These are phyloP conservation scores for Phytopythium sindhum DNA, from an alignment of 352 stramenopile species.

Conservation along the genomic window DNA sequence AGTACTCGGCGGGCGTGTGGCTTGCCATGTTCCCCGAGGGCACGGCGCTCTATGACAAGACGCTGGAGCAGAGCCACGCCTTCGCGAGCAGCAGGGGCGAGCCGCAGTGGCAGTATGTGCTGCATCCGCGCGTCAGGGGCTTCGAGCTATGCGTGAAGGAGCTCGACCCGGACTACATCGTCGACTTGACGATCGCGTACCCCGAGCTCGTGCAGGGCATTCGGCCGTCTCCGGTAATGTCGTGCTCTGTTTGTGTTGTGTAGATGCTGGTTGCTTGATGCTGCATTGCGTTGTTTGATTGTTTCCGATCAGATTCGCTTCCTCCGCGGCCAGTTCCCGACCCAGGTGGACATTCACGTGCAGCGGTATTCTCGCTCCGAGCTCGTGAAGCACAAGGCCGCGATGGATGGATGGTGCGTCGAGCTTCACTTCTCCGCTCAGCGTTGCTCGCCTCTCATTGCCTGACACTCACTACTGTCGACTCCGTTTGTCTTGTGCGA, in stretches of 20 bases:
- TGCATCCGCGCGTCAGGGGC: conserved; percentile 60
- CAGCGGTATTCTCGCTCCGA: conserved; percentile 45
- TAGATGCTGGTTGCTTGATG: background rate
- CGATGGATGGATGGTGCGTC: conserved; percentile 51
- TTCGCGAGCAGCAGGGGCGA: conserved; percentile 47
- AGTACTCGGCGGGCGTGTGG: conserved; percentile 43
- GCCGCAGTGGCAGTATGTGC: conserved; percentile 57
- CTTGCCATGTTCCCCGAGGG: conserved; percentile 81
- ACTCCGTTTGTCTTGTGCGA: conserved; percentile 6
- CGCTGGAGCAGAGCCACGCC: conserved; percentile 55
- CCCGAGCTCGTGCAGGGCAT: conserved; percentile 67
- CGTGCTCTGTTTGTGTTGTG: background rate
- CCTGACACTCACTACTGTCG: background rate
- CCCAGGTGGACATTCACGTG: conserved; percentile 72
- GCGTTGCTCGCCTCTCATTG: background rate
- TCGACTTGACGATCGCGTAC: conserved; percentile 78
- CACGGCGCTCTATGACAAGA: conserved; percentile 67
- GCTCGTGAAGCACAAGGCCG: conserved; percentile 35
- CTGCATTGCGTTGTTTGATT: background rate
- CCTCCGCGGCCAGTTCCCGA: conserved; percentile 57
- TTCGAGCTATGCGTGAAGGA: conserved; percentile 69
- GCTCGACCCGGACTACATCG: conserved; percentile 58
- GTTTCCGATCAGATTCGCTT: conserved; percentile 42
- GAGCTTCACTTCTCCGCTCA: background rate
- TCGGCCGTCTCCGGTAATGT: conserved; percentile 56